Base-by-base conservation (phyloP, 805 yeast genomes). In the Wickerhamiella occidentalis region DNA sequence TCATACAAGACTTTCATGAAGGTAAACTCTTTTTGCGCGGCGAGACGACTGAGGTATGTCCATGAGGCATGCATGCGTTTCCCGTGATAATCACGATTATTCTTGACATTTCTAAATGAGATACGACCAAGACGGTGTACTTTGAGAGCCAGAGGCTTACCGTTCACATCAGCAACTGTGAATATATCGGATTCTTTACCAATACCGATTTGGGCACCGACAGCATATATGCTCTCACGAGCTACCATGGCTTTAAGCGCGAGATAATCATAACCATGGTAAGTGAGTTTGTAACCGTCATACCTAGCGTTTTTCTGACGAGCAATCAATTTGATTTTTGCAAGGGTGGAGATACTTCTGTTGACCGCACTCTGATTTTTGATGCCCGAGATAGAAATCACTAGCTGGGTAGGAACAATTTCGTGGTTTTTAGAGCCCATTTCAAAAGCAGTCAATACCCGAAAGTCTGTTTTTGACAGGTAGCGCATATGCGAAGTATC, bases 161-260 rank as follows among this genome's bases (percentile, higher is more conserved):
- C 92, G 18, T 74, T 61, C 11, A 73, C 68, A 59, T 82, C 88
- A 51, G 81, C 79, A 1, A 84, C 88, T 11, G 88, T 75, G 64
- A 82, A 86, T 59, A 92, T 88, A 68, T 92, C 98, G 2, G 96
- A 87, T 66, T 92, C 98, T 62, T 92, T 92, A 59, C 98, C 98
- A 47, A 92, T 95, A 52, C 97, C 98, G 57, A 90, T 87, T 8
- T 82, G 84, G 42, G 80, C 73, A 15, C 95, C 96, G 13, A 90
- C 76, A 1, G 90, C 81, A 58, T 80, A 80, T 8, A 92, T 62
- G 0, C 85, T 73, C 38, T 80, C 78, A 56, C 86, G 73, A 59
- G 80, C 82, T 54, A 83, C 70, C 79, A 92, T 77, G 7, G 94
- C 75, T 64, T 82, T 86, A 55, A 92, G 71, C 0, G 97, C 97